Percentiles rank a stretch among this genome's conserved stretches.
These are phyloP conservation scores for Wickerhamomyces canadensis DNA, from an alignment of 805 yeast genomes.

Conservation along the genomic window DNA sequence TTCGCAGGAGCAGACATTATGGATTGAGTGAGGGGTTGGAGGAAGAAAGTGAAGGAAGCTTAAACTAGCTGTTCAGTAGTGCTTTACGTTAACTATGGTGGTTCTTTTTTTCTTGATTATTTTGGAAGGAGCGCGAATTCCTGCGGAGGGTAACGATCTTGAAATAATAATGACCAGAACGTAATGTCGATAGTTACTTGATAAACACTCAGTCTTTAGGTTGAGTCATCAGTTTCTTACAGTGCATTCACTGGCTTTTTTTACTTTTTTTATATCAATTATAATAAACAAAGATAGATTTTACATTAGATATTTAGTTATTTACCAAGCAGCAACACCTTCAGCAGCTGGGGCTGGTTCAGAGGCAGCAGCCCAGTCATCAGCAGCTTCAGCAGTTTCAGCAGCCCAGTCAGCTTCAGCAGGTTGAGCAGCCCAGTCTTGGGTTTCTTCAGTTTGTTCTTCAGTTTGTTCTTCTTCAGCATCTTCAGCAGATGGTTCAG, in stretches of 20 bases:
- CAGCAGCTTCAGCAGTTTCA: conserved; percentile 57
- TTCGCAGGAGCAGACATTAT: conserved; percentile 31
- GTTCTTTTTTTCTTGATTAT: no score
- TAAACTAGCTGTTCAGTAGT: no score
- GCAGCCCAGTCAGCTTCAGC: conserved; percentile 77
- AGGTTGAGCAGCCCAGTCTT: conserved; percentile 66
- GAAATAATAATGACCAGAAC: no score
- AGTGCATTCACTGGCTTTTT: no score
- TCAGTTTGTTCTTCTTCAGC: conserved; percentile 48
- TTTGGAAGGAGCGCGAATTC: no score
- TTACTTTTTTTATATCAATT: background rate
- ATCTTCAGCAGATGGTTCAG: conserved; percentile 69
- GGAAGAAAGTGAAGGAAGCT: no score
- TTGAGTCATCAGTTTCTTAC: no score
- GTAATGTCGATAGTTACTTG: no score
- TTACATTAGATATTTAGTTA: conserved; percentile 24
- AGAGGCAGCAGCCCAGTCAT: conserved; percentile 49
- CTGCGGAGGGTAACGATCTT: no score
- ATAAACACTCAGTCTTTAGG: no score
- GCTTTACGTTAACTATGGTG: no score
- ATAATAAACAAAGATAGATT: conserved; percentile 18
- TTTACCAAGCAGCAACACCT: conserved; percentile 25
- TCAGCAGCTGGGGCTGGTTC: conserved; percentile 27
- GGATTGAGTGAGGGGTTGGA: background rate
- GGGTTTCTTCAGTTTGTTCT: conserved; percentile 60